Evolutionary conservation across 2,329 filamentous ascomycete genomes (phyloP), one percentile per base, ranked within the genome.

Genomic region (Ceratocystiopsis sp.): DNA sequence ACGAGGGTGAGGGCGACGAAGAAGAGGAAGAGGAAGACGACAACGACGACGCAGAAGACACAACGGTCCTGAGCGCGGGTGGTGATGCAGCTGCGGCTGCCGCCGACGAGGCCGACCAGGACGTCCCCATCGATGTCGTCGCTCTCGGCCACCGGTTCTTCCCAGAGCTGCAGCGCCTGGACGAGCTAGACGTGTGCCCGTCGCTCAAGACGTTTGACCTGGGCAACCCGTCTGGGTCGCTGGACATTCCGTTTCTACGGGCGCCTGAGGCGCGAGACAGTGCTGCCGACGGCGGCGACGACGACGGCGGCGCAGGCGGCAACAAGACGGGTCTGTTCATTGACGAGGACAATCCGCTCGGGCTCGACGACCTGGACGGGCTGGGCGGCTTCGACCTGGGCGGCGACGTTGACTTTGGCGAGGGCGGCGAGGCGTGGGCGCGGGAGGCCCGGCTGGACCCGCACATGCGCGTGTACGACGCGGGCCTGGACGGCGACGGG

Each of bases 351-450:
- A 86, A 86, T 51, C 80, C 78, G 15, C 71, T 76, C 44, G 86
- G 83, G 12, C 93, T 93, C 51, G 81, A 86, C 48, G 79, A 84
- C 49, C 82, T 87, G 51, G 85, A 87, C 50, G 73, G 71, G 35
- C 64, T 87, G 35, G 83, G 78, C 37, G 79, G 72, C 39, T 84
- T 84, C 42, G 80, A 84, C 48, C 63, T 80, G 38, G 73, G 75
- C 38, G 66, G 63, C 8, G 81, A 93, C 49, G 74, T 85, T 44
- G 84, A 83, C 13, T 98, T 98, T 56, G 91, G 91, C 21, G 87
- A 96, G 58, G 91, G 91, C 46, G 91, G 91, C 49, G 91, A 98
- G 59, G 84, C 81, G 1, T 98, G 91, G 89, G 91, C 89, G 6
- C 77, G 79, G 52, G 85, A 95, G 58, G 86, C 87, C 36, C 87